Evolutionary conservation across 208 protist genomes (phyloP), one percentile per base, ranked within the genome.

Genomic region (Acanthamoeba culbertsoni): DNA sequence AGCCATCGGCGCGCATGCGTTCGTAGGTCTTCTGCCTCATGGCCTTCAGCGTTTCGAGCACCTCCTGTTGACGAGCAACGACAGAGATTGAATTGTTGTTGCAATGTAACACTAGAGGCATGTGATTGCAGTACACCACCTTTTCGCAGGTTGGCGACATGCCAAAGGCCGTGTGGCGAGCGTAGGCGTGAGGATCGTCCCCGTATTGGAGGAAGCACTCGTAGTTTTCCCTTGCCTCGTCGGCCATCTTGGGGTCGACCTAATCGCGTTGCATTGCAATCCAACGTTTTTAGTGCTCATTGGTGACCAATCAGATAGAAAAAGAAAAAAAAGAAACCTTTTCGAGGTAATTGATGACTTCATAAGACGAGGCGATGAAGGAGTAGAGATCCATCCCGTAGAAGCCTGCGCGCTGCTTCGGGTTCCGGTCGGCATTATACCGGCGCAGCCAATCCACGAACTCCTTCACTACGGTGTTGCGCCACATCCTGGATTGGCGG

Each of bases 301-400:
- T n/a, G n/a, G n/a, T n/a, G n/a, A n/a, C n/a, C n/a, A 68, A n/a
- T 8, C 59, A 7, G 59, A 28, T 8, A 37, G 59, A n/a, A 8
- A 68, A n/a, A n/a, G n/a, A 33, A 33, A 10, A 12, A 16, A 37
- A 42, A 6, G 6, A 68, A 0, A 77, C 46, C 2, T 86, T 23
- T 5, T 95, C 89, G 26, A 95, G 92, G 71, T 93, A 95, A 23
- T 93, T 16, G 7, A 95, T 53, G 53, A 95, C 93, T 23, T 43
- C 55, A 0, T 91, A 42, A 16, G 92, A 65, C 10, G 88, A 93
- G 7, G 59, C 73, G 46, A 63, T 31, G 40, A 86, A 26, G 10
- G 57, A 84, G 33, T 95, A 95, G 35, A 95, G 43, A 33, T 95
- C 93, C 1, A 95, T 20, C 8, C 93, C 93, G 33, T 93, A 93